A percentile compares a stretch with the other conserved stretches of the same genome.
These are phyloP conservation scores for Trebouxia gelatinosa DNA, from an alignment of 163 green algal genomes.

Conservation along the genomic window DNA sequence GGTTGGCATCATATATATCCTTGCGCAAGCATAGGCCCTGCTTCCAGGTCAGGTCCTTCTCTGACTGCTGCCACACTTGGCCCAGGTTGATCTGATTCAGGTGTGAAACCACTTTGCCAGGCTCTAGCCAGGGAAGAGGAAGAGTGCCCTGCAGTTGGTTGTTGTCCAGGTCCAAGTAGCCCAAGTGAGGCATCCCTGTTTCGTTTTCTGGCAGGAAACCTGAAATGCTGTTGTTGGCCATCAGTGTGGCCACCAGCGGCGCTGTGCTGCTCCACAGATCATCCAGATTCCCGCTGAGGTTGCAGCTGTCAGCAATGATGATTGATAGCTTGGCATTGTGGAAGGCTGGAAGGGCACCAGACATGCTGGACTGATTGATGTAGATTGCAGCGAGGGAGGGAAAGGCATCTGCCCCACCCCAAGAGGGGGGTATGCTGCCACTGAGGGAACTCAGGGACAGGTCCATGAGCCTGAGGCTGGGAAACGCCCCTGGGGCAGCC, in stretches of 20 bases:
- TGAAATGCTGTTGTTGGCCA: neutral
- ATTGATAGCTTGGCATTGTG: neutral
- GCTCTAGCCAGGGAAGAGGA: neutral
- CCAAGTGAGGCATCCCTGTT: neutral
- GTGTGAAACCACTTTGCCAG: neutral
- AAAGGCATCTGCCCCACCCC: neutral
- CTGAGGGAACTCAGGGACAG: neutral
- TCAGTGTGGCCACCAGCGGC: neutral
- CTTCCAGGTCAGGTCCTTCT: neutral
- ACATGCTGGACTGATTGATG: neutral
- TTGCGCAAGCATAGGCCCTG: neutral
- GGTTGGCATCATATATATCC: constrained; percentile 7
- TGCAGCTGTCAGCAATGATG: neutral
- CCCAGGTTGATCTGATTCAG: neutral
- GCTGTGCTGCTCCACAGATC: neutral
- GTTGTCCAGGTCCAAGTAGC: neutral
- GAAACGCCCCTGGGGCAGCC: neutral
- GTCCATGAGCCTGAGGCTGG: neutral
- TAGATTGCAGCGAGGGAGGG: neutral
- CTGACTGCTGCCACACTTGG: neutral
- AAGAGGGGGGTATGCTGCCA: neutral
- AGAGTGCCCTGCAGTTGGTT: neutral
- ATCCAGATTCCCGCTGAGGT: neutral
- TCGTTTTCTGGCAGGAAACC: neutral
- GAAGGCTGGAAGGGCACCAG: neutral